Evolutionary conservation across 805 yeast genomes (phyloP).

Genomic region (Myxozyma mucilagina): DNA sequence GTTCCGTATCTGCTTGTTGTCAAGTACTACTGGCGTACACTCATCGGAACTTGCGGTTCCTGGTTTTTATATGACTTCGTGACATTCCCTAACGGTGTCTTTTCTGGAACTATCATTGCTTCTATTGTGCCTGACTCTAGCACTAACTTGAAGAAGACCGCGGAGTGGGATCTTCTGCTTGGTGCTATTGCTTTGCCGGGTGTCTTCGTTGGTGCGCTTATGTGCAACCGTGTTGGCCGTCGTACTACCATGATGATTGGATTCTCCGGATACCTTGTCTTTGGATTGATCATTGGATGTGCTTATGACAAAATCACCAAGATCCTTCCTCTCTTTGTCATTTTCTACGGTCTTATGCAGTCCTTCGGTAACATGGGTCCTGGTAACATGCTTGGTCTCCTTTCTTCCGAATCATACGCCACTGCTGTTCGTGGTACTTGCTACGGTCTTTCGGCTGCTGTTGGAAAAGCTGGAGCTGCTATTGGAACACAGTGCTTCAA

Average conservation of each 20-base stretch:
- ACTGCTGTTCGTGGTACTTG: constrained; percentile 75
- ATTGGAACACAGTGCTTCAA: constrained; percentile 73
- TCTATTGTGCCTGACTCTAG: constrained; percentile 47
- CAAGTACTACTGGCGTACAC: constrained; percentile 66
- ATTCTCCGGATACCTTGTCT: constrained; percentile 66
- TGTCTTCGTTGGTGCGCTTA: constrained; percentile 64
- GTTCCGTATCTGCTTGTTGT: constrained; percentile 62
- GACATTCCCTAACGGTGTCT: constrained; percentile 76
- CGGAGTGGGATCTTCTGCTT: constrained; percentile 71
- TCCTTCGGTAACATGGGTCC: constrained; percentile 75
- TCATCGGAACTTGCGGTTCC: constrained; percentile 69
- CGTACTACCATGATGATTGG: constrained; percentile 72
- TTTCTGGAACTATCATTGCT: constrained; percentile 61
- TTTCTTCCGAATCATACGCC: constrained; percentile 67
- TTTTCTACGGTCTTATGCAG: constrained; percentile 73
- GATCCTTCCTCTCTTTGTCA: constrained; percentile 63
- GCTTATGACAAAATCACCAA: constrained; percentile 57
- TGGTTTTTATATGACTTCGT: constrained; percentile 84
- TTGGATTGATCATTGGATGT: constrained; percentile 47
- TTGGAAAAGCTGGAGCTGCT: constrained; percentile 85
- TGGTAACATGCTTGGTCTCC: constrained; percentile 71
- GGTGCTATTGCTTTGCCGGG: constrained; percentile 73
- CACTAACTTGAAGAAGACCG: constrained; percentile 54
- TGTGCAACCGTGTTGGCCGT: constrained; percentile 67
- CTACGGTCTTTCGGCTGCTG: constrained; percentile 75